Conservation (phyloP, 2,329 filamentous ascomycete species). For the Aureobasidium sp. region DNA sequence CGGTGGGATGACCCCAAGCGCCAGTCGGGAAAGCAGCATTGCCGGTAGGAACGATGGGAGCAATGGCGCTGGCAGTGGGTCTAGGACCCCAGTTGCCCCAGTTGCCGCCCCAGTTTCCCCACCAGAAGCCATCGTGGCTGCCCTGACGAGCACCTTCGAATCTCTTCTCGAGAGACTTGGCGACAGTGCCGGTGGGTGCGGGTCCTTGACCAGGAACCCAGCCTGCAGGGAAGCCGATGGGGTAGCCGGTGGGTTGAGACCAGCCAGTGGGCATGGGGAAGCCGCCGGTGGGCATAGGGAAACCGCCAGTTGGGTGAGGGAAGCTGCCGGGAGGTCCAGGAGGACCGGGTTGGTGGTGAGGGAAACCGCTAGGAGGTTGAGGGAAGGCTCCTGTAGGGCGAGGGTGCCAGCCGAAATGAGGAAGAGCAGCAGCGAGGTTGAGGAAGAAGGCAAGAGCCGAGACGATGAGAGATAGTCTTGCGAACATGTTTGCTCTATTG, state of each 20-base stretch:
- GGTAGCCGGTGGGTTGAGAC: not conserved
- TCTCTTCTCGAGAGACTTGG: constrained; percentile 2
- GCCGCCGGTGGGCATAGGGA: not conserved
- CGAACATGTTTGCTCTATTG: constrained; percentile 7
- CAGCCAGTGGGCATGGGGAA: constrained; percentile 7
- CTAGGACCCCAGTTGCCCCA: not conserved
- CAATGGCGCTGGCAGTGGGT: not conserved
- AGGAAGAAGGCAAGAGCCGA: constrained; percentile 8
- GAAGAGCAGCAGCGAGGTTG: constrained; percentile 1
- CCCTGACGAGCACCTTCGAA: constrained; percentile 10
- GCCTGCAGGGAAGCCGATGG: constrained; percentile 12
- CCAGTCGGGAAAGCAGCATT: not conserved
- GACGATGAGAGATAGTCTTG: constrained; percentile 5
- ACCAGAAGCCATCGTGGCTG: not conserved
- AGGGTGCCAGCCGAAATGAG: not conserved
- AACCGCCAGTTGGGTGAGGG: constrained; percentile 8
- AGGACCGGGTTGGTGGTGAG: too few relatives aligned
- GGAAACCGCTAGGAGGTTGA: not conserved
- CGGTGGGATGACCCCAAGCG: not conserved
- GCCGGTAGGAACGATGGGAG: not conserved
- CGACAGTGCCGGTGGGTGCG: not conserved
- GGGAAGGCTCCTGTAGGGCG: constrained; percentile 4
- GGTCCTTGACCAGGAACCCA: not conserved
- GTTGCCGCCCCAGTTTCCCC: not conserved
- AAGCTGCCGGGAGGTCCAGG: not conserved